Conservation (phyloP, 2,329 filamentous ascomycete genomes). For the Trichoderma oligosporum region DNA sequence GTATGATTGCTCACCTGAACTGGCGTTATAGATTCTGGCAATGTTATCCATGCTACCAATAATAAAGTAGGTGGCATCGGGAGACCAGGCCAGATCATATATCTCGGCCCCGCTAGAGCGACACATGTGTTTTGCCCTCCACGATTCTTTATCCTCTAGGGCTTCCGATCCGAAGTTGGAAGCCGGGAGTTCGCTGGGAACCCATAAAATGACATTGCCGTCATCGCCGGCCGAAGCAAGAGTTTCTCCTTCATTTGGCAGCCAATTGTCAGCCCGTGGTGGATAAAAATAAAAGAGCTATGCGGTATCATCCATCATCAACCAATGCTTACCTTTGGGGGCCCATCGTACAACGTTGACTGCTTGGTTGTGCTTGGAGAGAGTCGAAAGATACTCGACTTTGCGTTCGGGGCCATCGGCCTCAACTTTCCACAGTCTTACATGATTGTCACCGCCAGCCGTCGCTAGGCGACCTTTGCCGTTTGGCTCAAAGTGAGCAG, state of each 20-base stretch:
- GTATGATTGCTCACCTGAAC: slow-evolving; percentile 63
- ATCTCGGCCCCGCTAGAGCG: slow-evolving; percentile 92
- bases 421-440: slow-evolving; percentile 91
- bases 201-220: slow-evolving; percentile 95
- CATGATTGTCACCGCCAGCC: slow-evolving; percentile 93
- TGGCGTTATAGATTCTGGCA: slow-evolving; percentile 92
- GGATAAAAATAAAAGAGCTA: not conserved
- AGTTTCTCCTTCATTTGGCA: slow-evolving; percentile 65
- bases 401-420: slow-evolving; percentile 78
- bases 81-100: slow-evolving; percentile 97
- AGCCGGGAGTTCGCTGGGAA: slow-evolving; percentile 73
- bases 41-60: slow-evolving; percentile 99
- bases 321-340: slow-evolving; percentile 67
- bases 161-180: slow-evolving; percentile 75
- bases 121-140: slow-evolving; percentile 97
- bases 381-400: slow-evolving; percentile 86
- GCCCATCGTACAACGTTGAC: slow-evolving; percentile 98
- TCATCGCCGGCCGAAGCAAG: slow-evolving; percentile 95
- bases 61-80: slow-evolving; percentile 94
- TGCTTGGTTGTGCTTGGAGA: slow-evolving; percentile 91
- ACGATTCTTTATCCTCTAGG: slow-evolving; percentile 91
- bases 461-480: slow-evolving; percentile 91
- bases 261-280: slow-evolving; percentile 17
- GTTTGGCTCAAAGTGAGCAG: slow-evolving; percentile 89
- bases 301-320: not conserved